These are phyloP conservation scores for Blumeria hordei DNA, from an alignment of 2,329 filamentous ascomycete genomes.

Conservation along the genomic window DNA sequence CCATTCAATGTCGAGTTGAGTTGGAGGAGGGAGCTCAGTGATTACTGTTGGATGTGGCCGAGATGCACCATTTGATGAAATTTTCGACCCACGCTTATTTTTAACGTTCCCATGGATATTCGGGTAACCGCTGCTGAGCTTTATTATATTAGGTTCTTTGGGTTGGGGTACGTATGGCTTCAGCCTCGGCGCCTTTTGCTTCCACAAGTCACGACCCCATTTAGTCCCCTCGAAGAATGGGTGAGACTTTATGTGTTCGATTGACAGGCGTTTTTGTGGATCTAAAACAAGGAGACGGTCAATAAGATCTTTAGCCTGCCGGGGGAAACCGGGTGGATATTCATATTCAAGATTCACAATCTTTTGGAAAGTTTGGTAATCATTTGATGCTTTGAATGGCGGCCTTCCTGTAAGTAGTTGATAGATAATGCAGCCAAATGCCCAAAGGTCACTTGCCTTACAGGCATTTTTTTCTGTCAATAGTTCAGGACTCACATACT, in stretches of 20 bases:
- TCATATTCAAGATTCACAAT: constrained; percentile 88
- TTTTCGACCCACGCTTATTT: constrained; percentile 14
- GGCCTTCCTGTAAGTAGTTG: constrained; percentile 88
- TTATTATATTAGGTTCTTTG: constrained; percentile 50
- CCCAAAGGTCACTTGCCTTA: constrained; percentile 95
- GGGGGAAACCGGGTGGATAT: constrained; percentile 72
- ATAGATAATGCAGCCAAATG: constrained; percentile 94
- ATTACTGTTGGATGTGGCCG: constrained; percentile 57
- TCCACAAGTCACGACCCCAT: constrained; percentile 74
- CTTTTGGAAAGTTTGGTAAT: constrained; percentile 96
- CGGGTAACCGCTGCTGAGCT: constrained; percentile 31
- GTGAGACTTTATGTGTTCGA: constrained; percentile 93
- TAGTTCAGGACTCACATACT: constrained; percentile 96
- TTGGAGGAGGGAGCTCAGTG: constrained; percentile 87
- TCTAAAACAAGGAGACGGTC: constrained; percentile 80
- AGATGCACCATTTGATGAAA: constrained; percentile 18
- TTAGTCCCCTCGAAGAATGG: constrained; percentile 74
- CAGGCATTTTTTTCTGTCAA: constrained; percentile 90
- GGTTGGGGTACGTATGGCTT: constrained; percentile 60
- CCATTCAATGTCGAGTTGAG: constrained; percentile 94
- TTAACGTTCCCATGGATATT: constrained; percentile 12
- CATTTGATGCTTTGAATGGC: constrained; percentile 86
- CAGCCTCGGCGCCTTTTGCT: constrained; percentile 65
- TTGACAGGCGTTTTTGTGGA: constrained; percentile 56
- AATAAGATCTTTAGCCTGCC: constrained; percentile 65